phyloP scores from a whole-genome alignment of 2,329 filamentous ascomycete species.

The Calonectria fujianensis region DNA sequence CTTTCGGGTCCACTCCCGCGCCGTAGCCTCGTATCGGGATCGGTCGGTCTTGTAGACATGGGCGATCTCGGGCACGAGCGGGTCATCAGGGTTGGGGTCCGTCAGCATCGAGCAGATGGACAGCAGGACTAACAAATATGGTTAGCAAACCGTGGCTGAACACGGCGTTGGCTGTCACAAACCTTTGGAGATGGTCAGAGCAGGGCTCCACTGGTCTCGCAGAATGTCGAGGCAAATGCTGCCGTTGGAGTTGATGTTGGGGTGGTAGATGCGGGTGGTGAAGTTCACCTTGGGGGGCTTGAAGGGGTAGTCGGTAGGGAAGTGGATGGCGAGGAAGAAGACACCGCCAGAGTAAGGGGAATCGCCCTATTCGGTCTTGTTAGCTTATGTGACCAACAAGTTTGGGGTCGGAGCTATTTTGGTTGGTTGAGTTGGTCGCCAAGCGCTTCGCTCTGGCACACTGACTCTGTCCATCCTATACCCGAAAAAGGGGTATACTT shows the following conservation, averaged over 20 bases:
- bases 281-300: constrained; percentile 99
- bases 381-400: constrained; percentile 52
- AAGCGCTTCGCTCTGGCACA: constrained; percentile 45
- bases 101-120: constrained; percentile 99
- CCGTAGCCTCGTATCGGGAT: constrained; percentile 95
- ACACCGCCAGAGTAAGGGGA: constrained; percentile 98
- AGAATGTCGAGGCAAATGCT: constrained; percentile 99
- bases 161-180: constrained; percentile 45
- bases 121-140: constrained; percentile 83
- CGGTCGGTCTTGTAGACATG: constrained; percentile 99
- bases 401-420: constrained; percentile 33
- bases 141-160: constrained; percentile 35
- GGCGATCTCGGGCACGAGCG: constrained; percentile 98
- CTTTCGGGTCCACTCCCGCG: constrained; percentile 98
- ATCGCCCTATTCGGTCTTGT: constrained; percentile 79
- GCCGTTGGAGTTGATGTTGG: constrained; percentile 99
- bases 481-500: constrained; percentile 65
- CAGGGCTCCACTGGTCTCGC: constrained; percentile 99
- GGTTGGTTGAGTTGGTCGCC: constrained; percentile 43
- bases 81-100: constrained; percentile 99
- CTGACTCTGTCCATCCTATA: constrained; percentile 34
- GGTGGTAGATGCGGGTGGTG: constrained; percentile 99
- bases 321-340: constrained; percentile 99
- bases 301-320: constrained; percentile 99
- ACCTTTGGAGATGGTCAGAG: constrained; percentile 99